Evolutionary conservation across 768 basidiomycete genomes (phyloP).

Genomic region (Exidia glandulosa): DNA sequence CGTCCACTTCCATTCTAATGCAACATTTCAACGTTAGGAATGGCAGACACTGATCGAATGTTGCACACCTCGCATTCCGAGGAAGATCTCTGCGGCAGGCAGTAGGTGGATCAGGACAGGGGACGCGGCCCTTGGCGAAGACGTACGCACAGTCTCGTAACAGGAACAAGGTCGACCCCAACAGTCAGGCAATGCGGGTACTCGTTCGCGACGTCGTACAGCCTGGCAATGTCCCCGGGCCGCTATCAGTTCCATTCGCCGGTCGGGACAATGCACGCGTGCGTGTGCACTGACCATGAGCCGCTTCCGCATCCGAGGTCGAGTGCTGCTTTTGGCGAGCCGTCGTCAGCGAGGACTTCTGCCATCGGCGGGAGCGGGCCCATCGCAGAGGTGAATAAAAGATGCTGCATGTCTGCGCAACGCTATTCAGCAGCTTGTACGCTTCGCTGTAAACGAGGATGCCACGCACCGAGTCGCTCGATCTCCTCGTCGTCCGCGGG

Average conservation of each 20-base stretch:
- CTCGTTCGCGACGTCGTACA: slow-evolving; percentile 61
- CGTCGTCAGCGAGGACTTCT: slow-evolving; percentile 47
- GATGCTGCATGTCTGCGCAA: slow-evolving; percentile 52
- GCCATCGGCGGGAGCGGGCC: slow-evolving; percentile 54
- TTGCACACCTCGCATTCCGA: slow-evolving; percentile 46
- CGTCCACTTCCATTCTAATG: slow-evolving; percentile 57
- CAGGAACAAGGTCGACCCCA: slow-evolving; percentile 70
- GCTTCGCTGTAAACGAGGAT: neutral
- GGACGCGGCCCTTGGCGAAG: neutral
- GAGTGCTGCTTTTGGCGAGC: slow-evolving; percentile 47
- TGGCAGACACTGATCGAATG: neutral
- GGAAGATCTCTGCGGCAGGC: slow-evolving; percentile 44
- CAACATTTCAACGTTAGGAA: neutral
- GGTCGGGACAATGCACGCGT: neutral
- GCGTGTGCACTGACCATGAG: slow-evolving; percentile 41
- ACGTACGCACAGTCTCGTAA: slow-evolving; percentile 62
- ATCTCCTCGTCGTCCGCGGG: slow-evolving; percentile 75
- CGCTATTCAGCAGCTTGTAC: too few species aligned
- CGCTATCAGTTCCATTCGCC: neutral
- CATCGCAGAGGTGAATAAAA: slow-evolving; percentile 50
- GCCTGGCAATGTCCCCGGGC: slow-evolving; percentile 35
- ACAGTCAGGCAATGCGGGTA: slow-evolving; percentile 59
- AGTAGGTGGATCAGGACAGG: slow-evolving; percentile 3
- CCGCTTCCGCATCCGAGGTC: slow-evolving; percentile 78
- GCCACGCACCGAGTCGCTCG: slow-evolving; percentile 48